Evolutionary conservation across 805 yeast species (phyloP).

Genomic region (Ogataea degrootiae): DNA sequence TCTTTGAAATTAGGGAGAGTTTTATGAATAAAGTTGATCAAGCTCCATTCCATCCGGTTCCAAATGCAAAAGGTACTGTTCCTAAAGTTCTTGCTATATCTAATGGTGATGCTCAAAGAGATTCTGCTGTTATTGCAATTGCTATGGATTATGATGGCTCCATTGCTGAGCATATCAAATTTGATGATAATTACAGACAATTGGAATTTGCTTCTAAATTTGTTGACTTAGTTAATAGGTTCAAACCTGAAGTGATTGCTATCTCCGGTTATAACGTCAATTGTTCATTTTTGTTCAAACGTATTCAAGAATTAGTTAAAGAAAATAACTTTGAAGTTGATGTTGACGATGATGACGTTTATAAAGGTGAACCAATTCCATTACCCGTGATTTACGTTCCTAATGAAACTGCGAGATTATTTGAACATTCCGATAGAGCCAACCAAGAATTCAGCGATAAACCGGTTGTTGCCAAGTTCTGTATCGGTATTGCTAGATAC

Average conservation of each 20-base stretch:
- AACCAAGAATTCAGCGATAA: constrained; percentile 77
- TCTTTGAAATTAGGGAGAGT: constrained; percentile 61
- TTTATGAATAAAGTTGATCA: constrained; percentile 77
- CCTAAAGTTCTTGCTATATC: constrained; percentile 82
- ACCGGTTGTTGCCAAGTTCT: constrained; percentile 73
- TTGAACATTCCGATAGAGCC: constrained; percentile 75
- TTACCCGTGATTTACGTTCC: constrained; percentile 78
- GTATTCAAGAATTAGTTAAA: constrained; percentile 51
- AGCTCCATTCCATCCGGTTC: constrained; percentile 86
- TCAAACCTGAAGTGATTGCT: constrained; percentile 86
- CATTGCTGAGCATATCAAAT: constrained; percentile 69
- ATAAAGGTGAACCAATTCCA: constrained; percentile 30
- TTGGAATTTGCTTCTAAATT: constrained; percentile 64
- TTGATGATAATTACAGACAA: constrained; percentile 66
- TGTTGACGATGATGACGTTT: constrained; percentile 37
- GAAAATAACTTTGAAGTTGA: constrained; percentile 49
- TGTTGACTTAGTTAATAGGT: constrained; percentile 51
- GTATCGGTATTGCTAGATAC: constrained; percentile 86
- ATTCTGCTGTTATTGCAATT: constrained; percentile 83
- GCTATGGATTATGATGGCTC: constrained; percentile 77
- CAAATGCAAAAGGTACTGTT: constrained; percentile 71
- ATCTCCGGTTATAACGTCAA: constrained; percentile 82
- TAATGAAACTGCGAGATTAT: constrained; percentile 90
- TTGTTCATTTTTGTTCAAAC: constrained; percentile 56
- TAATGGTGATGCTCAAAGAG: constrained; percentile 80